Percentiles rank a stretch among this genome's conserved stretches.
Conservation (phyloP, 1,284 basidiomycete genomes). For the Cystobasidiaceae sp. region DNA sequence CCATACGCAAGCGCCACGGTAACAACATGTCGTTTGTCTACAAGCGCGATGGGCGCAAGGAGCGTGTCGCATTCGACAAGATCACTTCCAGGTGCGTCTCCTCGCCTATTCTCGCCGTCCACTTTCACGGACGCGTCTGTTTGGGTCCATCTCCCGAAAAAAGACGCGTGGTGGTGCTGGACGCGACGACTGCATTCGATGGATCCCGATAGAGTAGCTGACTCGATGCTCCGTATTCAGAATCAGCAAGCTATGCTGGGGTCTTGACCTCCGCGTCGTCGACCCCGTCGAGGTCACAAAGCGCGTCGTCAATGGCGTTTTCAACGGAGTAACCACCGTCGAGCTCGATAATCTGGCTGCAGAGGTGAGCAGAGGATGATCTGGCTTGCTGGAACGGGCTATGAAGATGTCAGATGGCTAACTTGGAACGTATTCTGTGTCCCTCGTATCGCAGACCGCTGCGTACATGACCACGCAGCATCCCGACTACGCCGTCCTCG, state of each 20-base stretch:
- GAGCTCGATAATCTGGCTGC: conserved; percentile 70
- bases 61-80: conserved; percentile 84
- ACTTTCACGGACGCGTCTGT: conserved; percentile 1
- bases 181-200: background rate
- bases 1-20: background rate
- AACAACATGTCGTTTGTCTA: conserved; percentile 61
- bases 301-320: conserved; percentile 89
- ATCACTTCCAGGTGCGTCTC: conserved; percentile 55
- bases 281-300: conserved; percentile 90
- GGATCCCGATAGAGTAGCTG: background rate
- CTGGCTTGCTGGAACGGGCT: background rate
- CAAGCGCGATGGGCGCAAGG: conserved; percentile 69
- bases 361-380: too few relatives aligned
- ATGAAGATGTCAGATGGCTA: background rate
- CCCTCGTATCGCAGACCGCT: conserved; percentile 64
- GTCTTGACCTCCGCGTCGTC: conserved; percentile 86
- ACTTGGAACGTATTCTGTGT: background rate
- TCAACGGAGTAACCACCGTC: conserved; percentile 80
- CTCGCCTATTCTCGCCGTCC: background rate
- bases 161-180: background rate
- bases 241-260: conserved; percentile 94
- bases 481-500: conserved; percentile 89
- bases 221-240: conserved; percentile 47
- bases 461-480: conserved; percentile 82
- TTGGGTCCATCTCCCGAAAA: background rate